Evolutionary conservation across 2,329 filamentous ascomycete species (phyloP).

Genomic region (Fusarium kyushuense): DNA sequence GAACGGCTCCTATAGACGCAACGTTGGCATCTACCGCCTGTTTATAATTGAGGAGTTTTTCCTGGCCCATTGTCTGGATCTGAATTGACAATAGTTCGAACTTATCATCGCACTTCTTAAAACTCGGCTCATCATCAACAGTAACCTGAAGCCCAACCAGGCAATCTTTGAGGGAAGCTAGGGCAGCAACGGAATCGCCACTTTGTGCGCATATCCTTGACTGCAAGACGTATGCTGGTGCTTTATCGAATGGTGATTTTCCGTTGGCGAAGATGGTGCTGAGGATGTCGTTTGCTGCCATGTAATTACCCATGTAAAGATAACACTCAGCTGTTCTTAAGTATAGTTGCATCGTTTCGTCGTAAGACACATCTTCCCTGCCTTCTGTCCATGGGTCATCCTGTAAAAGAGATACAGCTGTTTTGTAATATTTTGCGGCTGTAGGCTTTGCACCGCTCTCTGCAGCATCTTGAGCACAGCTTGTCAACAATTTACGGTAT

Average conservation of each 20-base stretch:
- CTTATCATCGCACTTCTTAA: constrained; percentile 80
- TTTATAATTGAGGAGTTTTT: constrained; percentile 59
- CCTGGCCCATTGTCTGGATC: constrained; percentile 68
- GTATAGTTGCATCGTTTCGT: constrained; percentile 85
- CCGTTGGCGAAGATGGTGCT: constrained; percentile 77
- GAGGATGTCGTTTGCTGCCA: constrained; percentile 76
- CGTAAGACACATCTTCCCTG: constrained; percentile 80
- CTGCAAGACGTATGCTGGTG: constrained; percentile 84
- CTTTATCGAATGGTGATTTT: constrained; percentile 80
- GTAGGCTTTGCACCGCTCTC: constrained; percentile 87
- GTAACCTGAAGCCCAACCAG: constrained; percentile 76
- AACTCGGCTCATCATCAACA: constrained; percentile 74
- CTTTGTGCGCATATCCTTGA: constrained; percentile 81
- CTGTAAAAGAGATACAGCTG: constrained; percentile 83
- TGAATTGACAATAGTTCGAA: constrained; percentile 74
- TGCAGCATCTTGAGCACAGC: constrained; percentile 81
- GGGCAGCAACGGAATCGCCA: constrained; percentile 77
- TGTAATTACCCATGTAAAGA: constrained; percentile 79
- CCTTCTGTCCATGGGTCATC: constrained; percentile 80
- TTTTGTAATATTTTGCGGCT: constrained; percentile 83
- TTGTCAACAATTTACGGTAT: constrained; percentile 81
- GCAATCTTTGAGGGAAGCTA: constrained; percentile 77
- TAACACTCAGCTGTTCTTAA: constrained; percentile 85
- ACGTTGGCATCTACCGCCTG: constrained; percentile 64
- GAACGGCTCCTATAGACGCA: constrained; percentile 74